These are phyloP conservation scores for Crucihimalaya himalaica DNA, from an alignment of 345 rosid species.

Conservation along the genomic window DNA sequence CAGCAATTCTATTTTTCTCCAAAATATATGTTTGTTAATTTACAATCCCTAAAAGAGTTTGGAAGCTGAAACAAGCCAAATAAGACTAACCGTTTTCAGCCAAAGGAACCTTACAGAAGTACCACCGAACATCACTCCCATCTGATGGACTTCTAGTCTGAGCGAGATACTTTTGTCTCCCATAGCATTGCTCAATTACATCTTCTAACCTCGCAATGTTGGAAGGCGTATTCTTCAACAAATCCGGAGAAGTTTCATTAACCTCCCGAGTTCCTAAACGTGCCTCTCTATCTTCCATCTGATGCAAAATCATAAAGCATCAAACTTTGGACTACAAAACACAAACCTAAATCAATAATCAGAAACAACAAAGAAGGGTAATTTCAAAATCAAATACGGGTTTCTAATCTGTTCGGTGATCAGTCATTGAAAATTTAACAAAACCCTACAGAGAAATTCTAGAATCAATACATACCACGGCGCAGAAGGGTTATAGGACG, in stretches of 20 bases:
- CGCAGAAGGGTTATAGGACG: conserved; percentile 2
- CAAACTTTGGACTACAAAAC: neutral
- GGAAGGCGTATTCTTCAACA: conserved; percentile 84
- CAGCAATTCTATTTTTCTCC: too few species aligned
- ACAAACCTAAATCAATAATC: conserved; percentile 21
- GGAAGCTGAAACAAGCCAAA: neutral
- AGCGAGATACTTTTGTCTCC: conserved; percentile 85
- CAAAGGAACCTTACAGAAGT: conserved; percentile 81
- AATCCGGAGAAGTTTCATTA: conserved; percentile 66
- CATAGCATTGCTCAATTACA: conserved; percentile 73
- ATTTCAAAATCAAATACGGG: conserved; percentile 10
- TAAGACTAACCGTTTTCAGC: conserved; percentile 64
- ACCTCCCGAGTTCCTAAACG: conserved; percentile 32
- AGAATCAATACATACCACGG: conserved; percentile 13
- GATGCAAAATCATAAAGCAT: conserved; percentile 9
- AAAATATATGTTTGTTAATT: too few species aligned
- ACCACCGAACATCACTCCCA: conserved; percentile 93
- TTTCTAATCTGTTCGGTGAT: neutral
- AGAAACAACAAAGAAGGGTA: neutral
- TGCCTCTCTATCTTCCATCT: conserved; percentile 54
- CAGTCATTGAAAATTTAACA: neutral
- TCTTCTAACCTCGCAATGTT: conserved; percentile 92
- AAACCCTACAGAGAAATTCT: conserved; percentile 32
- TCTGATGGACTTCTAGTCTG: conserved; percentile 86
- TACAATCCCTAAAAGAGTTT: neutral